phyloP scores from a whole-genome alignment of 2,329 filamentous ascomycete genomes.

The Trichoderma sp. region DNA sequence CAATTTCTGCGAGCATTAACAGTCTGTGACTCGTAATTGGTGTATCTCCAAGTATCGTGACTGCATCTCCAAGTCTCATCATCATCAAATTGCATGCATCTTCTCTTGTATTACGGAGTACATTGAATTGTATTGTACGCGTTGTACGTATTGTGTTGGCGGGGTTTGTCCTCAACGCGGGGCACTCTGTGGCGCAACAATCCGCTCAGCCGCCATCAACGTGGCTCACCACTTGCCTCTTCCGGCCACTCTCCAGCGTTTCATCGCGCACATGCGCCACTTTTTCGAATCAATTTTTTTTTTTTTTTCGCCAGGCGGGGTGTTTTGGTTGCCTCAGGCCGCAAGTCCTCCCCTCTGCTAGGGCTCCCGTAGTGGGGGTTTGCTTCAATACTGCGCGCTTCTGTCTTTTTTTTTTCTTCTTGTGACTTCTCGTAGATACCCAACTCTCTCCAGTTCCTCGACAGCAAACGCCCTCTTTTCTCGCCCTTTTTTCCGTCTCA shows the following conservation, averaged over 20 bases:
- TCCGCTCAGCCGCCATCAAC: background rate
- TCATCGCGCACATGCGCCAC: constrained; percentile 3
- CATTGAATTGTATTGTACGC: too few relatives aligned
- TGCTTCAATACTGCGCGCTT: constrained; percentile 12
- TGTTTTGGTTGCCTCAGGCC: constrained; percentile 13
- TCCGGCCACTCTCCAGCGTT: background rate
- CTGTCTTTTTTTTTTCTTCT: constrained; percentile 14
- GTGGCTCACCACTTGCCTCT: background rate
- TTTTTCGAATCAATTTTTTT: background rate
- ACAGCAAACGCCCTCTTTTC: background rate
- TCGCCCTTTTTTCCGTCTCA: background rate
- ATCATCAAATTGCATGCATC: too few relatives aligned
- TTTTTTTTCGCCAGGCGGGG: constrained; percentile 6
- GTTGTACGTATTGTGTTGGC: too few relatives aligned
- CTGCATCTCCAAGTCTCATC: too few relatives aligned
- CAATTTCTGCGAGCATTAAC: constrained; percentile 19
- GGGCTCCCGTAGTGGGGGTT: constrained; percentile 12
- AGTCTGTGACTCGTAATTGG: background rate
- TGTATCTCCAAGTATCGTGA: background rate
- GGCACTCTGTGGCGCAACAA: constrained; percentile 3
- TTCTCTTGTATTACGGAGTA: too few relatives aligned
- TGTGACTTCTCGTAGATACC: constrained; percentile 19
- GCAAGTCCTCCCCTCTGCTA: background rate
- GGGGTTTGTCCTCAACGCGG: background rate
- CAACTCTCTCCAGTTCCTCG: constrained; percentile 4